phyloP scores from a whole-genome alignment of 345 rosid genomes.

The Camelina laxa region DNA sequence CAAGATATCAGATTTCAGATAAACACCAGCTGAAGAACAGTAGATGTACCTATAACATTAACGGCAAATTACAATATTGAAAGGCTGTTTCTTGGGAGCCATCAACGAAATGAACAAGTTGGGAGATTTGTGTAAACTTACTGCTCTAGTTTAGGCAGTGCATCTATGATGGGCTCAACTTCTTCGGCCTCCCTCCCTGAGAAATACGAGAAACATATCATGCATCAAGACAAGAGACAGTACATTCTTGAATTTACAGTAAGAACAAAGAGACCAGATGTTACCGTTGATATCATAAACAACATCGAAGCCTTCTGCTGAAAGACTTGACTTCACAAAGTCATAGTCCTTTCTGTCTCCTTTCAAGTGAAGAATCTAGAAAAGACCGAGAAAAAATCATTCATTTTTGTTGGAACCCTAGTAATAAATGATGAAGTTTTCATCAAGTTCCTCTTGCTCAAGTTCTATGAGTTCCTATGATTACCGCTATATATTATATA shows the following conservation, averaged over 20 bases:
- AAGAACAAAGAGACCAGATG: slow-evolving; percentile 8
- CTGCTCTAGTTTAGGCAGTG: slow-evolving; percentile 92
- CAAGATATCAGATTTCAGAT: slow-evolving; percentile 80
- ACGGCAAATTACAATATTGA: slow-evolving; percentile 27
- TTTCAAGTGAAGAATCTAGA: slow-evolving; percentile 88
- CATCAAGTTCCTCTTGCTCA: neutral
- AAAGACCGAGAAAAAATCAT: slow-evolving; percentile 29
- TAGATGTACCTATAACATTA: slow-evolving; percentile 71
- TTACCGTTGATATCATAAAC: slow-evolving; percentile 95
- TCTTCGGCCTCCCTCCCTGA: slow-evolving; percentile 90
- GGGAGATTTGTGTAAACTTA: slow-evolving; percentile 45
- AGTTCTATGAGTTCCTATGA: neutral
- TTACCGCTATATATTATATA: neutral
- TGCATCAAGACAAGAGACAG: neutral
- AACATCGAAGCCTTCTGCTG: slow-evolving; percentile 92
- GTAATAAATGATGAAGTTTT: neutral
- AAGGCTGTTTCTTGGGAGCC: slow-evolving; percentile 5
- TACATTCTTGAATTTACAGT: neutral
- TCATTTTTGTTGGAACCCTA: neutral
- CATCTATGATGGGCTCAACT: slow-evolving; percentile 92
- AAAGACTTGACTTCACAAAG: slow-evolving; percentile 93
- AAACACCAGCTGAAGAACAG: slow-evolving; percentile 98
- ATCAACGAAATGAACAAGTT: neutral
- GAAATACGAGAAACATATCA: slow-evolving; percentile 33
- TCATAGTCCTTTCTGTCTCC: slow-evolving; percentile 95